Conservation (phyloP, 2,329 filamentous ascomycete species). For the Lecanoromycetidae sp. region DNA sequence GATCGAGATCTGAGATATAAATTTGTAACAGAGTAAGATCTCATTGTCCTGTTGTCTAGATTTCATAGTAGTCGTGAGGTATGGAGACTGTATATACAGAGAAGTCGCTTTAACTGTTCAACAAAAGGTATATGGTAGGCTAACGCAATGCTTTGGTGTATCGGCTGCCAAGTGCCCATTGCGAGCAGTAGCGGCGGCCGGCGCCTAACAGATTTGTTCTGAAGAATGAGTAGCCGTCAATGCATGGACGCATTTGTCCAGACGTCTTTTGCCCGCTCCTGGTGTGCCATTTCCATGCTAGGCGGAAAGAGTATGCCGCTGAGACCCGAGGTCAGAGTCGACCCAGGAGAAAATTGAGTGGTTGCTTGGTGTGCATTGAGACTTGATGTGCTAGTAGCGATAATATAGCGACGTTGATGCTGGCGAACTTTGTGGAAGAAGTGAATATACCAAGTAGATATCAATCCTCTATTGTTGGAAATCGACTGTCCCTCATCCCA, state of each 20-base stretch:
- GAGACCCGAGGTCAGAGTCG: background rate
- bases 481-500: constrained; percentile 17
- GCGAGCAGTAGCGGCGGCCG: background rate
- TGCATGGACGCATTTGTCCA: background rate
- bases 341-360: background rate
- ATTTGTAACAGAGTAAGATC: too few relatives aligned
- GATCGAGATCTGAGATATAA: background rate
- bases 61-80: constrained; percentile 1
- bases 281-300: background rate
- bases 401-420: background rate
- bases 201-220: background rate
- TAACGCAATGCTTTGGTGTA: constrained; percentile 5
- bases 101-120: background rate
- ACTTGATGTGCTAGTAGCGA: background rate
- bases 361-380: background rate
- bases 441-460: background rate
- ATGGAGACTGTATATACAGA: background rate
- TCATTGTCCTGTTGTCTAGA: background rate
- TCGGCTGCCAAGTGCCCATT: background rate
- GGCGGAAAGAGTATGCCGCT: background rate
- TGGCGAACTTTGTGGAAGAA: background rate
- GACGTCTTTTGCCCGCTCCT: constrained; percentile 1
- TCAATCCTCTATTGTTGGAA: constrained; percentile 16
- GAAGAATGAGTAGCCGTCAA: background rate
- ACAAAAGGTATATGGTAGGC: constrained; percentile 1